phyloP scores from a whole-genome alignment of 805 yeast genomes.

The Ogataea degrootiae region DNA sequence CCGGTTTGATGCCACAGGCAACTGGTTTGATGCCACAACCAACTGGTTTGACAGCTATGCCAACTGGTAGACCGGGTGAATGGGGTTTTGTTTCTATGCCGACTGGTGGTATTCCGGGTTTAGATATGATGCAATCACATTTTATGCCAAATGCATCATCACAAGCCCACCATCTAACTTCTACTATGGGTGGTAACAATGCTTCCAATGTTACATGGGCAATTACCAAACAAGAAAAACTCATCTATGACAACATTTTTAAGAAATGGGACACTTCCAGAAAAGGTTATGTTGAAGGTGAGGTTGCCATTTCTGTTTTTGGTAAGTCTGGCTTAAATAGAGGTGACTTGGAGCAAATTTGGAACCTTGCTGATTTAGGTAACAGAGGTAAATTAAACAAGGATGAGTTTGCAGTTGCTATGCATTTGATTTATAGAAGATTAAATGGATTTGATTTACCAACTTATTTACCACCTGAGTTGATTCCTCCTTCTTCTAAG shows the following conservation, averaged over 20 bases:
- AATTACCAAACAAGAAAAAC: conserved; percentile 83
- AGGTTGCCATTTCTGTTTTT: conserved; percentile 78
- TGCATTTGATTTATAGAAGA: conserved; percentile 92
- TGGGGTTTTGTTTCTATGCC: conserved; percentile 75
- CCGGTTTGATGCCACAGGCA: conserved; percentile 19
- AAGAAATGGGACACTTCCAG: conserved; percentile 74
- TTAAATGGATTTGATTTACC: conserved; percentile 89
- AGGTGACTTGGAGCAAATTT: conserved; percentile 80
- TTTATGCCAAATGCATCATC: conserved; percentile 51
- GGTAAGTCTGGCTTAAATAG: conserved; percentile 87
- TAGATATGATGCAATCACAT: conserved; percentile 61
- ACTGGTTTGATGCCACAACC: conserved; percentile 37
- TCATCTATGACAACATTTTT: conserved; percentile 81
- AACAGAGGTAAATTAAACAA: conserved; percentile 79
- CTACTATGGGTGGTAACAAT: conserved; percentile 26
- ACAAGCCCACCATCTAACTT: conserved; percentile 24
- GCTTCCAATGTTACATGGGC: conserved; percentile 68
- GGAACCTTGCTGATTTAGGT: conserved; percentile 83
- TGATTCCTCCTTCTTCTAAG: conserved; percentile 81
- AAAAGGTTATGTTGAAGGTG: conserved; percentile 71
- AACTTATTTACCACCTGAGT: conserved; percentile 74
- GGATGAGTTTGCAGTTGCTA: conserved; percentile 93
- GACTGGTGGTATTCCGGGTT: conserved; percentile 66
- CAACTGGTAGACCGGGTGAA: conserved; percentile 65
- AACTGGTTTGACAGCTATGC: conserved; percentile 48